Evolutionary conservation across 2,329 filamentous ascomycete species (phyloP).

Genomic region (Magnaporthales sp.): DNA sequence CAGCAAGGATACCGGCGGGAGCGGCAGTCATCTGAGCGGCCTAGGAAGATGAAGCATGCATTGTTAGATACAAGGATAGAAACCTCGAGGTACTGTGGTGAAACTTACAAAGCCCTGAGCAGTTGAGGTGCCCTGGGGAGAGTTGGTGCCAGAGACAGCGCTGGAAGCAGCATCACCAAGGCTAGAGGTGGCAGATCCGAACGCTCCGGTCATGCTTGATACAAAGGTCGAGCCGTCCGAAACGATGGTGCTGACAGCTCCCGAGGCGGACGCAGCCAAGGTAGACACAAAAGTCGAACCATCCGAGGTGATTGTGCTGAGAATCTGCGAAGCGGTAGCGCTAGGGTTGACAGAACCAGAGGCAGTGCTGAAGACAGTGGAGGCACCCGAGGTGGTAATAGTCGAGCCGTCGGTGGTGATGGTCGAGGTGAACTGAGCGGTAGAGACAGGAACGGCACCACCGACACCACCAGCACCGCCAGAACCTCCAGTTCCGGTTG

Average conservation of each 20-base stretch:
- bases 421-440: neutral
- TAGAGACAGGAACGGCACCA: neutral
- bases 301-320: conserved; percentile 10
- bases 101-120: conserved; percentile 16
- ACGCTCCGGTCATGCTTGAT: neutral
- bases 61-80: conserved; percentile 6
- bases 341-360: conserved; percentile 5
- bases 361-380: conserved; percentile 8
- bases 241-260: conserved; percentile 24
- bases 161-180: conserved; percentile 13
- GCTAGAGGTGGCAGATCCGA: conserved; percentile 19
- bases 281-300: conserved; percentile 10
- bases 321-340: conserved; percentile 9
- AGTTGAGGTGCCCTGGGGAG: conserved; percentile 11
- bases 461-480: conserved; percentile 4
- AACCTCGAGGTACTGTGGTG: neutral
- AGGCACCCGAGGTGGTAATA: conserved; percentile 1
- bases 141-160: conserved; percentile 10
- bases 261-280: conserved; percentile 15
- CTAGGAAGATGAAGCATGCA: conserved; percentile 9
- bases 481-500: conserved; percentile 12
- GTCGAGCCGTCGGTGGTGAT: neutral
- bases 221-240: neutral
- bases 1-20: conserved; percentile 36
- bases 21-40: conserved; percentile 33